Conservation (phyloP, 2,329 filamentous ascomycete genomes). For the Gnomoniopsis smithogilvyi region DNA sequence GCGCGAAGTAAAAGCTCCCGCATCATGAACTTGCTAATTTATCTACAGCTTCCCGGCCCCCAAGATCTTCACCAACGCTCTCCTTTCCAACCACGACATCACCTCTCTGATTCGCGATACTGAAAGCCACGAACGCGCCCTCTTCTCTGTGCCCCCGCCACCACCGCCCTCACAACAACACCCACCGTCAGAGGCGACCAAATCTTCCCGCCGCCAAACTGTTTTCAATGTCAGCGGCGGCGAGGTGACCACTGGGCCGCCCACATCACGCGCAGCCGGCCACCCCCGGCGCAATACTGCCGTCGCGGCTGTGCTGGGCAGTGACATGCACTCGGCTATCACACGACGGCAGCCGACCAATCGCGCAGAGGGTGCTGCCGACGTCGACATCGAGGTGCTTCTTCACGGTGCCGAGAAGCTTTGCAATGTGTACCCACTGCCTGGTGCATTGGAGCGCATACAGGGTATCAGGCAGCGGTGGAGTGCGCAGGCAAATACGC, state of each 20-base stretch:
- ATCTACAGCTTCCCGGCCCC: constrained; percentile 72
- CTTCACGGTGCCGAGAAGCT: constrained; percentile 87
- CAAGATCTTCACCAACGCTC: constrained; percentile 93
- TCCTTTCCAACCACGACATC: constrained; percentile 86
- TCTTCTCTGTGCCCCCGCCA: constrained; percentile 85
- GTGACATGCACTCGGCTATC: constrained; percentile 81
- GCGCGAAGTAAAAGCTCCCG: not conserved
- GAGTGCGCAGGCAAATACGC: constrained; percentile 66
- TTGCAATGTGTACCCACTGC: constrained; percentile 79
- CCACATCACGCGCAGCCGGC: constrained; percentile 40
- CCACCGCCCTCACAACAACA: constrained; percentile 43
- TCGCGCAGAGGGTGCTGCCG: constrained; percentile 52
- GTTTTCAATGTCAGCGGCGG: constrained; percentile 64
- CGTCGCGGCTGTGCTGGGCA: constrained; percentile 84
- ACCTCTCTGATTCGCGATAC: constrained; percentile 93
- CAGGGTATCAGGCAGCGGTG: constrained; percentile 68
- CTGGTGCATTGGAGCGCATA: constrained; percentile 76
- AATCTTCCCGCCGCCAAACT: constrained; percentile 52
- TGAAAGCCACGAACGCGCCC: constrained; percentile 86
- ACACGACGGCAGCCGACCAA: constrained; percentile 52
- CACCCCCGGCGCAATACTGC: constrained; percentile 72
- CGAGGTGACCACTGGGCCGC: constrained; percentile 57
- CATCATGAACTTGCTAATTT: not conserved
- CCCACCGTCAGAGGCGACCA: constrained; percentile 39
- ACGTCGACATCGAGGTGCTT: constrained; percentile 83